Conservation (phyloP, 1,284 basidiomycete species). For the Irpex lacteus region DNA sequence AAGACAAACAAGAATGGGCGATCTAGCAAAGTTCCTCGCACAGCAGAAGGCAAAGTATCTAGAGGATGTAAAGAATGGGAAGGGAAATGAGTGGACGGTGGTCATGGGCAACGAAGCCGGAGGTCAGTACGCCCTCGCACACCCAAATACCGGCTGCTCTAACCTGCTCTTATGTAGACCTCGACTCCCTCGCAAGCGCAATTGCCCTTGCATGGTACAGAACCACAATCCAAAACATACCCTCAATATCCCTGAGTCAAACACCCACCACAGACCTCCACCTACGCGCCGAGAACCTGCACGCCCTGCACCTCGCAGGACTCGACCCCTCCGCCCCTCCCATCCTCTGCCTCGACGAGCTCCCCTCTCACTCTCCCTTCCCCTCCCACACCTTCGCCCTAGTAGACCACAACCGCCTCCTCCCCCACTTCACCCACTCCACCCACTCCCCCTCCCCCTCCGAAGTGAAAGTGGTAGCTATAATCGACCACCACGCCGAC, state of each 20-base stretch:
- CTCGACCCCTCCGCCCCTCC: constrained; percentile 45
- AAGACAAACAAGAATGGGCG: not conserved
- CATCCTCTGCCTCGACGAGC: constrained; percentile 59
- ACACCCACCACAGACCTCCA: constrained; percentile 67
- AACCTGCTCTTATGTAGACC: constrained; percentile 51
- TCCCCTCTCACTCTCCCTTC: constrained; percentile 44
- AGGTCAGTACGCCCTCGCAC: constrained; percentile 47
- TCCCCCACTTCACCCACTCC: constrained; percentile 45
- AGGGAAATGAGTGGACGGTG: constrained; percentile 68
- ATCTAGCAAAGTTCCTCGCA: constrained; percentile 28
- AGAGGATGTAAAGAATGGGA: constrained; percentile 38
- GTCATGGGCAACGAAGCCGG: constrained; percentile 93
- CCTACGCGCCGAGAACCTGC: constrained; percentile 85
- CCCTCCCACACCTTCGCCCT: constrained; percentile 71
- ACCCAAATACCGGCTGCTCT: not conserved
- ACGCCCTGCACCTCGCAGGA: constrained; percentile 63
- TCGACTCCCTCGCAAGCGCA: constrained; percentile 84
- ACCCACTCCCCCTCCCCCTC: no score
- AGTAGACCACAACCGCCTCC: constrained; percentile 87
- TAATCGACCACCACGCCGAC: constrained; percentile 96
- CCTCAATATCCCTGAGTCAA: constrained; percentile 74
- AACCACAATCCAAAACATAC: constrained; percentile 45
- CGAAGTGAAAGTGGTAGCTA: constrained; percentile 57
- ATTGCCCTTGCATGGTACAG: constrained; percentile 79
- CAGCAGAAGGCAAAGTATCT: constrained; percentile 45